A percentile compares a stretch with the other conserved stretches of the same genome.
These are phyloP conservation scores for Rosa hybrid DNA, from an alignment of 331 rosid genomes.

Conservation along the genomic window DNA sequence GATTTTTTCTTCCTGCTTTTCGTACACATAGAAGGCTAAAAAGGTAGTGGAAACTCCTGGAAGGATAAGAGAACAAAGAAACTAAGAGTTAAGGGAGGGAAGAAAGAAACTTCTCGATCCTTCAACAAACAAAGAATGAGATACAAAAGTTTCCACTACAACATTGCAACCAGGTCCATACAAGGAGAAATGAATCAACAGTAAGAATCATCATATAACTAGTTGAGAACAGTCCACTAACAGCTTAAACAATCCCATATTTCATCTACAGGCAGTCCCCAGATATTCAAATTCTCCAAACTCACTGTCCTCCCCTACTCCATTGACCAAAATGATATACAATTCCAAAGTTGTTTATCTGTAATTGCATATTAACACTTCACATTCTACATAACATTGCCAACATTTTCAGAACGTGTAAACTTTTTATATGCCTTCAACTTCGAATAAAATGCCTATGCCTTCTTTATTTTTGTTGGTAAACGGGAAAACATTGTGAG, in stretches of 20 bases:
- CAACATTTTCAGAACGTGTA: not conserved
- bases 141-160: not conserved
- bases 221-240: not conserved
- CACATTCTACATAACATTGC: not conserved
- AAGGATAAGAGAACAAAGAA: conserved; percentile 17
- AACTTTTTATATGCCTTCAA: not conserved
- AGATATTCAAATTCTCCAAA: not conserved
- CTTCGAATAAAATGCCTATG: not conserved
- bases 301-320: not conserved
- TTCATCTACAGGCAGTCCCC: not conserved
- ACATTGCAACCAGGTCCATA: not conserved
- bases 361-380: not conserved
- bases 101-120: not conserved
- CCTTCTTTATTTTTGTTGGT: not conserved
- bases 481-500: not conserved
- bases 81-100: not conserved
- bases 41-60: conserved; percentile 69
- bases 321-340: not conserved
- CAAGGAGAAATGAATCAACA: not conserved
- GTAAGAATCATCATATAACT: not conserved
- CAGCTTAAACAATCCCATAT: not conserved
- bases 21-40: conserved; percentile 67
- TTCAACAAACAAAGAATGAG: not conserved
- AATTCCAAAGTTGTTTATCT: not conserved
- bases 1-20: conserved; percentile 76